Evolutionary conservation across 1,284 basidiomycete species (phyloP).

Genomic region (Pterulicium gracile): DNA sequence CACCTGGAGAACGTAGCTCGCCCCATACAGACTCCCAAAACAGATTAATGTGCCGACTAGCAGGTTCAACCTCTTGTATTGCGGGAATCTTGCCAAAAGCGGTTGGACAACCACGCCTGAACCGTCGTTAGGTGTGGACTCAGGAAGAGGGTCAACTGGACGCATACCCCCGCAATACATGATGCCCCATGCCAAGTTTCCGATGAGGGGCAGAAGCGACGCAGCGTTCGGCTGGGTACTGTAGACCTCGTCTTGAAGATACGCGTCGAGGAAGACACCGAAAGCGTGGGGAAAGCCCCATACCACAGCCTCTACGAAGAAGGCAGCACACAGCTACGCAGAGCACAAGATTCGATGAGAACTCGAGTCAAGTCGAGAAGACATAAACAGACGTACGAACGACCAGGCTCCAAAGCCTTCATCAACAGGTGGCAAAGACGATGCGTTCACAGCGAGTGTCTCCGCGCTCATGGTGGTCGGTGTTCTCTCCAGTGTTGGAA

Average conservation of each 20-base stretch:
- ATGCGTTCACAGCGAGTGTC: no score
- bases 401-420: constrained; percentile 22
- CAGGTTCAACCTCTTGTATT: neutral
- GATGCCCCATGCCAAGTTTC: neutral
- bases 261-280: constrained; percentile 14
- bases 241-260: neutral
- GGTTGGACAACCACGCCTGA: constrained; percentile 1
- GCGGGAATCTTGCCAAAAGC: neutral
- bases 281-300: constrained; percentile 20
- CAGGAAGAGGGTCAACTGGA: no score
- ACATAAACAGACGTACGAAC: constrained; percentile 15
- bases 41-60: neutral
- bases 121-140: no score
- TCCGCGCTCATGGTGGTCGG: no score
- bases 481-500: no score
- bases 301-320: constrained; percentile 18
- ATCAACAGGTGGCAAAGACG: constrained; percentile 20
- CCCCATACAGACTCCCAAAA: neutral
- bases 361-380: neutral
- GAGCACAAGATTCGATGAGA: constrained; percentile 8
- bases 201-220: neutral
- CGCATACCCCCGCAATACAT: constrained; percentile 2
- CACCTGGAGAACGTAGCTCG: neutral
- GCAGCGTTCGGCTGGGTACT: neutral
- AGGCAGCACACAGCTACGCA: constrained; percentile 20